A percentile compares a stretch with the other conserved stretches of the same genome.
Conservation (phyloP, 2,329 filamentous ascomycete species). For the Apiospora sp. region DNA sequence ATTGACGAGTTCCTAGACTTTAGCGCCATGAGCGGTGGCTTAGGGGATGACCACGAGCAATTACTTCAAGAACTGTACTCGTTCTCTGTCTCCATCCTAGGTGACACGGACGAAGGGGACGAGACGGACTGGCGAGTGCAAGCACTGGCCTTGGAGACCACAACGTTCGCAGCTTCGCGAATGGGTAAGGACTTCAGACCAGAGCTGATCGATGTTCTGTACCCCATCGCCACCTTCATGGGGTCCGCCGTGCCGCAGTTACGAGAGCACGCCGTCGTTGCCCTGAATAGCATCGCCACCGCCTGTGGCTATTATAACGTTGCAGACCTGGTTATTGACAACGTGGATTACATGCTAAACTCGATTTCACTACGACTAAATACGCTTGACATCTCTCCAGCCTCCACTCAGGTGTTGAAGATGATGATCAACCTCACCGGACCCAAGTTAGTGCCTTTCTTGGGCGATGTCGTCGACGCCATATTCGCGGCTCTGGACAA, state of each 20-base stretch:
- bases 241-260: conserved; percentile 74
- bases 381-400: conserved; percentile 89
- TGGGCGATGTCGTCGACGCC: conserved; percentile 90
- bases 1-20: conserved; percentile 73
- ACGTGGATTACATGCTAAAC: conserved; percentile 97
- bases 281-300: conserved; percentile 79
- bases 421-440: conserved; percentile 96
- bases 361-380: conserved; percentile 89
- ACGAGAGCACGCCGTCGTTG: conserved; percentile 82
- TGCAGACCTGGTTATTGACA: conserved; percentile 82
- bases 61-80: conserved; percentile 73
- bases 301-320: conserved; percentile 79
- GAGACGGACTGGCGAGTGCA: conserved; percentile 74
- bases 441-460: conserved; percentile 79
- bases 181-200: conserved; percentile 75
- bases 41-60: conserved; percentile 51
- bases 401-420: conserved; percentile 85
- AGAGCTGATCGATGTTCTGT: conserved; percentile 90
- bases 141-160: conserved; percentile 81
- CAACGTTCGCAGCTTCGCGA: conserved; percentile 77
- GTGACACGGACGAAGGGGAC: conserved; percentile 58
- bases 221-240: conserved; percentile 88
- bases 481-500: conserved; percentile 94
- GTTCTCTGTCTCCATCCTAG: conserved; percentile 70
- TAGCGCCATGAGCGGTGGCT: conserved; percentile 46